Conservation (phyloP, 2,329 filamentous ascomycete genomes). For the Aspergillus ochraceus region DNA sequence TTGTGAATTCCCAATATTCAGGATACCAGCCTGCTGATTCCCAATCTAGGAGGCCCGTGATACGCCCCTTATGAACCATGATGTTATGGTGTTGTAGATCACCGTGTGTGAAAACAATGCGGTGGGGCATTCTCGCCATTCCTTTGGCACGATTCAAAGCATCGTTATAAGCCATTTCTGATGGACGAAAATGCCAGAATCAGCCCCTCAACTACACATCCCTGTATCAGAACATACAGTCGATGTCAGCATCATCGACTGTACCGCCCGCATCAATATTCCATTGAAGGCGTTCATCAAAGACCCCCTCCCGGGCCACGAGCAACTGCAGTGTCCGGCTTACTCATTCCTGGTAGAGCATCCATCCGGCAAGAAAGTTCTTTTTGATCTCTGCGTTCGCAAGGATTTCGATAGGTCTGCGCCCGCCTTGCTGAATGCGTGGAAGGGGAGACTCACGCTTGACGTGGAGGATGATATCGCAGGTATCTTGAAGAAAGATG, state of each 20-base stretch:
- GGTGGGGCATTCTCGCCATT: neutral
- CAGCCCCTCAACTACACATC: no score
- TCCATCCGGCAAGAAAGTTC: constrained; percentile 13
- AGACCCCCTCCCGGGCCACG: neutral
- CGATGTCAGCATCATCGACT: no score
- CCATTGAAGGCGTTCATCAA: neutral
- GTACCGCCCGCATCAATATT: no score
- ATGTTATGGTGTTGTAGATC: neutral
- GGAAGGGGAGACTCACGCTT: constrained; percentile 15
- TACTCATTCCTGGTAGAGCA: constrained; percentile 15
- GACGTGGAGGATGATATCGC: constrained; percentile 25
- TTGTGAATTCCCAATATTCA: neutral
- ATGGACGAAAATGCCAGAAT: neutral
- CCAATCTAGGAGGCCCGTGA: neutral
- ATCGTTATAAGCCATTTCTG: neutral
- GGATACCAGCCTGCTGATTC: neutral
- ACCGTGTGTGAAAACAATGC: neutral
- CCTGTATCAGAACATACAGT: no score
- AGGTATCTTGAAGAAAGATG: constrained; percentile 24
- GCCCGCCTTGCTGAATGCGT: constrained; percentile 20
- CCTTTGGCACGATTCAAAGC: neutral
- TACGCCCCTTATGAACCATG: neutral
- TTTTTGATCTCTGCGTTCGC: constrained; percentile 35
- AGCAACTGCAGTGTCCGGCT: neutral
- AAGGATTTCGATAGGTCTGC: constrained; percentile 31